A percentile compares a stretch with the other conserved stretches of the same genome.
phyloP scores from a whole-genome alignment of 192 early-diverging fungal species.

The Kappamyces sp. region DNA sequence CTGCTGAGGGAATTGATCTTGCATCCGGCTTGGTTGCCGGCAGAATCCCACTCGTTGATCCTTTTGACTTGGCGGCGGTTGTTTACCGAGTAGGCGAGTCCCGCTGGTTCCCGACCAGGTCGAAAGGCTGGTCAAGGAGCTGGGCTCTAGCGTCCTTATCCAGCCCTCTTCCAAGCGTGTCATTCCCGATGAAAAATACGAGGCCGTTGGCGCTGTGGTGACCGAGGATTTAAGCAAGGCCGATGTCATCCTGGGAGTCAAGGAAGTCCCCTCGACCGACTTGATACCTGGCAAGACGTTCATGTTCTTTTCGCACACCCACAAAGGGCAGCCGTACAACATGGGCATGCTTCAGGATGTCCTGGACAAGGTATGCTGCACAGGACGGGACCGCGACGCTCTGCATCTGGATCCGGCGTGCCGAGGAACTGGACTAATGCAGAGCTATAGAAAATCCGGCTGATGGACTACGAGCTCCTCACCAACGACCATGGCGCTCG shows the following conservation, averaged over 20 bases:
- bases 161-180: slow-evolving; percentile 93
- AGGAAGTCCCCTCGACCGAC: slow-evolving; percentile 83
- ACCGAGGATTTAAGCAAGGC: slow-evolving; percentile 82
- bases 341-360: slow-evolving; percentile 84
- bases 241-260: slow-evolving; percentile 93
- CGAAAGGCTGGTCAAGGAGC: slow-evolving; percentile 72
- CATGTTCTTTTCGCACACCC: slow-evolving; percentile 93
- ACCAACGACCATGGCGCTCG: slow-evolving; percentile 66
- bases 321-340: slow-evolving; percentile 94
- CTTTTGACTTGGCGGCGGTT: too few species aligned
- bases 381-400: too few species aligned
- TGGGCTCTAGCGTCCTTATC: slow-evolving; percentile 72
- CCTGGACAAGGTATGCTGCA: slow-evolving; percentile 69
- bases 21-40: too few species aligned
- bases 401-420: not conserved
- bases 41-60: too few species aligned
- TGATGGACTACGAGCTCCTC: slow-evolving; percentile 97
- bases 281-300: slow-evolving; percentile 87
- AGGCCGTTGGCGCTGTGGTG: slow-evolving; percentile 75
- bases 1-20: too few species aligned
- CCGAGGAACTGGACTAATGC: not conserved
- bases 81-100: slow-evolving; percentile 42
- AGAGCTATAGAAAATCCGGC: slow-evolving; percentile 62
- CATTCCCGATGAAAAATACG: slow-evolving; percentile 78
- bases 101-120: slow-evolving; percentile 85